phyloP scores from a whole-genome alignment of 345 rosid genomes.

The Viola odorata region DNA sequence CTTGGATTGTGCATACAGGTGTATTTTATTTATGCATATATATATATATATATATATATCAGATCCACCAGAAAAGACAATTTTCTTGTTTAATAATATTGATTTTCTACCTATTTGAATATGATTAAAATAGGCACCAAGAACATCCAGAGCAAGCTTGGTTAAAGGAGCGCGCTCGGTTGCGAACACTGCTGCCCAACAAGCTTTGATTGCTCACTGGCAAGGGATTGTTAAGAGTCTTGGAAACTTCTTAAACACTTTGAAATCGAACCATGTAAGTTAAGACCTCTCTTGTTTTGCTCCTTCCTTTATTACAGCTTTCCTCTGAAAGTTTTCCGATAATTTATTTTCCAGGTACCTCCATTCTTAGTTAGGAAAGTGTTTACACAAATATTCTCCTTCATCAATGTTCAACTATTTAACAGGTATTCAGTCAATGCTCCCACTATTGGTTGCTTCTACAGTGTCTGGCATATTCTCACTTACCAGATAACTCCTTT shows the following conservation, averaged over 20 bases:
- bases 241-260: slow-evolving; percentile 71
- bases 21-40: too few relatives aligned
- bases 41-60: too few relatives aligned
- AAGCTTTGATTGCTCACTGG: slow-evolving; percentile 91
- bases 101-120: neutral
- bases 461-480: neutral
- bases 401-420: slow-evolving; percentile 92
- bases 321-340: neutral
- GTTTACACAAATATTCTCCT: slow-evolving; percentile 91
- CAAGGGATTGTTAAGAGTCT: slow-evolving; percentile 96
- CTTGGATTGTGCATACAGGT: slow-evolving; percentile 98
- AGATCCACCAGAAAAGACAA: too few relatives aligned
- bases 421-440: slow-evolving; percentile 52
- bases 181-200: slow-evolving; percentile 75
- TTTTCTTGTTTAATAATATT: too few relatives aligned
- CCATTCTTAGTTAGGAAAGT: slow-evolving; percentile 91
- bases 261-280: slow-evolving; percentile 70
- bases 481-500: neutral
- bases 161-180: slow-evolving; percentile 88
- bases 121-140: slow-evolving; percentile 64
- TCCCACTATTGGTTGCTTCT: neutral
- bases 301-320: neutral
- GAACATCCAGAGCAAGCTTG: slow-evolving; percentile 94
- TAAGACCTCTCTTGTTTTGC: neutral
- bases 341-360: slow-evolving; percentile 54